A percentile compares a stretch with the other conserved stretches of the same genome.
phyloP scores from a whole-genome alignment of 257 asterid species.

The Ilex aquifolium region DNA sequence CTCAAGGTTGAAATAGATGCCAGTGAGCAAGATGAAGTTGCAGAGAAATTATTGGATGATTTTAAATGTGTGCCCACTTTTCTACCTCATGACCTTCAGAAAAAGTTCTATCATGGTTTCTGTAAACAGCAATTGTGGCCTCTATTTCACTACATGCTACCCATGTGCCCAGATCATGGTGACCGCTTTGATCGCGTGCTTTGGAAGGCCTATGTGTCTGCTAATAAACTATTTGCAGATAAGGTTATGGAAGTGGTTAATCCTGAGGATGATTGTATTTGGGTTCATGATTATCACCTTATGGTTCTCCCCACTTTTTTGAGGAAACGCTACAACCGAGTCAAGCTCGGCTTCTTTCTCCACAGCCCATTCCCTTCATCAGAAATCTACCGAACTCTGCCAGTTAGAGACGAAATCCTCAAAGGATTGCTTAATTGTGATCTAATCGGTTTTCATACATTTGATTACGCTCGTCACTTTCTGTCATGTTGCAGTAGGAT shows the following conservation, averaged over 20 bases:
- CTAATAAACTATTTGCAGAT: constrained; percentile 78
- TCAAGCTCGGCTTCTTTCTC: constrained; percentile 83
- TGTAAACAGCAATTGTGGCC: constrained; percentile 96
- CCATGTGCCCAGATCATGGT: constrained; percentile 86
- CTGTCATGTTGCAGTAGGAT: constrained; percentile 89
- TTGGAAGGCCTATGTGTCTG: constrained; percentile 86
- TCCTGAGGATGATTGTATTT: constrained; percentile 78
- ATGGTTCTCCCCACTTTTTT: constrained; percentile 86
- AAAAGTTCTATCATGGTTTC: constrained; percentile 71
- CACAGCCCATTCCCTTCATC: constrained; percentile 97
- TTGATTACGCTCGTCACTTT: constrained; percentile 91
- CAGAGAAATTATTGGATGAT: constrained; percentile 68
- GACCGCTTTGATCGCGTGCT: constrained; percentile 80
- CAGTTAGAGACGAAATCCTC: constrained; percentile 83
- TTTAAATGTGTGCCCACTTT: constrained; percentile 82
- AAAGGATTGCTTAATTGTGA: constrained; percentile 75
- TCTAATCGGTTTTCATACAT: constrained; percentile 84
- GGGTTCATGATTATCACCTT: constrained; percentile 94
- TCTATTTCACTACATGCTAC: constrained; percentile 93
- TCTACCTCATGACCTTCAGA: constrained; percentile 64
- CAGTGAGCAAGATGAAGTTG: constrained; percentile 77
- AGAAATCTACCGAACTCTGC: constrained; percentile 81
- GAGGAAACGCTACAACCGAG: constrained; percentile 75
- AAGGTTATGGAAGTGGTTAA: constrained; percentile 77
- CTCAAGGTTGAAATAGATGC: constrained; percentile 72